phyloP scores from a whole-genome alignment of 2,329 filamentous ascomycete genomes.

The Penicillium sp. region DNA sequence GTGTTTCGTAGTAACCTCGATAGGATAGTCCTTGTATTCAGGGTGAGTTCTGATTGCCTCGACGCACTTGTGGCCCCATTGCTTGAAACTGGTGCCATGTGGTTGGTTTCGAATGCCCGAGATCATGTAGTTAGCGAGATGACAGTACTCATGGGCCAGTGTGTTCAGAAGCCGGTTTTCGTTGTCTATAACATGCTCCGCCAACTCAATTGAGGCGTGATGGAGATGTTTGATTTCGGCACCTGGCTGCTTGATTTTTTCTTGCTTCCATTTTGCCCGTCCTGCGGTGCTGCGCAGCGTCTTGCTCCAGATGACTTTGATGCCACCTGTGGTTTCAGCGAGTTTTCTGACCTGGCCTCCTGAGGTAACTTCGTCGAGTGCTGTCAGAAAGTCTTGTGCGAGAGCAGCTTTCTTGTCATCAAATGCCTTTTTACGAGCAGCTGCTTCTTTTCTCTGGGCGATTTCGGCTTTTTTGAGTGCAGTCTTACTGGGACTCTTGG shows the following conservation, averaged over 20 bases:
- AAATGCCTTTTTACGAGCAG: constrained; percentile 48
- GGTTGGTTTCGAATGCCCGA: constrained; percentile 69
- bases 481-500: constrained; percentile 31
- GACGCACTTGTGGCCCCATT: constrained; percentile 52
- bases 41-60: constrained; percentile 36
- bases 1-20: constrained; percentile 86
- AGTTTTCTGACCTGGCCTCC: constrained; percentile 47
- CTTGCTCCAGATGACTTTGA: constrained; percentile 59
- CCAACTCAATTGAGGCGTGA: constrained; percentile 77
- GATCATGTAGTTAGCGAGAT: constrained; percentile 88
- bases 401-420: constrained; percentile 51
- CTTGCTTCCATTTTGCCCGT: constrained; percentile 67
- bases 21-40: constrained; percentile 57
- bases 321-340: constrained; percentile 52
- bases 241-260: constrained; percentile 42
- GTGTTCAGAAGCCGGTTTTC: constrained; percentile 78
- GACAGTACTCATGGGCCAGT: constrained; percentile 94
- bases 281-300: constrained; percentile 61
- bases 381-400: constrained; percentile 52
- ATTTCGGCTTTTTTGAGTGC: constrained; percentile 37
- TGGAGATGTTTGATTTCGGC: constrained; percentile 39
- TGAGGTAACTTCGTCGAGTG: constrained; percentile 53
- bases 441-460: constrained; percentile 32
- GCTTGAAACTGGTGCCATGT: constrained; percentile 80
- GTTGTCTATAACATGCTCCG: constrained; percentile 79